These are phyloP conservation scores for Globisporangium radiosum DNA, from an alignment of 352 stramenopile genomes.

Conservation along the genomic window DNA sequence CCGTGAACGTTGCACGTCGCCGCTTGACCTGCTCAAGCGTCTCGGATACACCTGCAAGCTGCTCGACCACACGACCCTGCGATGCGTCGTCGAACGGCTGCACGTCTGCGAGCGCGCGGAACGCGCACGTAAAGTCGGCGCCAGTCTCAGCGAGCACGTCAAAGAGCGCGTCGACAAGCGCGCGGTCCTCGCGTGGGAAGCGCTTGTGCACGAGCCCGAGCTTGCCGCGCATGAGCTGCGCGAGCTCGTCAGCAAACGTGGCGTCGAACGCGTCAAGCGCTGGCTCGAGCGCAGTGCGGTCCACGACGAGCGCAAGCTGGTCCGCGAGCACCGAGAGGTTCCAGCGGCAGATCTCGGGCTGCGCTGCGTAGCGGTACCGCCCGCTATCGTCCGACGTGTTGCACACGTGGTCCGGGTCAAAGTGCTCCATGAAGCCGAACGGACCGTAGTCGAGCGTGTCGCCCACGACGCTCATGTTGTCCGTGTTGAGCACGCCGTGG, in stretches of 20 bases:
- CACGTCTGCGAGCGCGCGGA: constrained; percentile 50
- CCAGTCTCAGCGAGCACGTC: constrained; percentile 52
- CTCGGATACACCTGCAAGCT: constrained; percentile 63
- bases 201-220: constrained; percentile 45
- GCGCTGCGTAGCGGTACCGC: no score
- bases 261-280: constrained; percentile 36
- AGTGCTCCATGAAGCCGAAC: no score
- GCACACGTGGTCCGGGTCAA: no score
- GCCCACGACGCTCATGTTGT: no score
- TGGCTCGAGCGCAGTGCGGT: constrained; percentile 18
- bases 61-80: constrained; percentile 19
- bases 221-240: constrained; percentile 55
- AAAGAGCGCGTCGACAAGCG: constrained; percentile 45
- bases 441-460: no score
- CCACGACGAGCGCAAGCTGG: no score
- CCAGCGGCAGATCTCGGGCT: no score
- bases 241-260: constrained; percentile 52
- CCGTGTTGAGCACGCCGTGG: no score
- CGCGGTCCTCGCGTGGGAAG: constrained; percentile 25
- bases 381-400: no score
- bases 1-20: constrained; percentile 52
- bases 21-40: constrained; percentile 59
- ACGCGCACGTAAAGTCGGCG: constrained; percentile 74
- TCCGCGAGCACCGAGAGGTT: no score
- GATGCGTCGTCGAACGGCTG: constrained; percentile 29